phyloP scores from a whole-genome alignment of 805 yeast genomes.

The Kuraishia borneana region DNA sequence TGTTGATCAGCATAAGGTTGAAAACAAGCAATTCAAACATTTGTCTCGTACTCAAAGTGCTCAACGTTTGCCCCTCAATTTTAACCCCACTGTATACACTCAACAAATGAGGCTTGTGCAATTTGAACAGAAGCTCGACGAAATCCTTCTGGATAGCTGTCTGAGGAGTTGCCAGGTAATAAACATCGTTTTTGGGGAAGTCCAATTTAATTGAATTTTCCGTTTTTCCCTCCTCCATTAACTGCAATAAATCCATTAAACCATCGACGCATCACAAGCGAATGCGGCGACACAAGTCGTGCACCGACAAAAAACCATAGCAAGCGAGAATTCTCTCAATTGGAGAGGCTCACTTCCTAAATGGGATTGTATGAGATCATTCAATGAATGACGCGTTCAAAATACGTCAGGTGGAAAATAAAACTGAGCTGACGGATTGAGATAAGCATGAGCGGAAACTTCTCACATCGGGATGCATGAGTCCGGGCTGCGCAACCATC shows the following conservation, averaged over 20 bases:
- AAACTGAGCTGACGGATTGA: too few relatives aligned
- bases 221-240: background rate
- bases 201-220: background rate
- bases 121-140: conserved; percentile 26
- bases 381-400: too few relatives aligned
- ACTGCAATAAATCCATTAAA: conserved; percentile 3
- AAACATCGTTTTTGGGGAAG: conserved; percentile 5
- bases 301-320: too few relatives aligned
- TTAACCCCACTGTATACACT: conserved; percentile 3
- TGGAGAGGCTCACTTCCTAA: too few relatives aligned
- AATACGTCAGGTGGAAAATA: too few relatives aligned
- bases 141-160: conserved; percentile 32
- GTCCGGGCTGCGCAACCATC: too few relatives aligned
- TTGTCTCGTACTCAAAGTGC: conserved; percentile 15
- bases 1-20: conserved; percentile 37
- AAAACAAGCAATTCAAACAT: conserved; percentile 30
- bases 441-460: too few relatives aligned
- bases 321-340: too few relatives aligned
- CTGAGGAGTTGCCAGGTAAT: conserved; percentile 29
- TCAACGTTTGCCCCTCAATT: background rate
- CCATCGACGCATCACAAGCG: too few relatives aligned
- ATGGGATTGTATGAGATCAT: too few relatives aligned
- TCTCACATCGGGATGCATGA: too few relatives aligned
- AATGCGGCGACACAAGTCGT: too few relatives aligned
- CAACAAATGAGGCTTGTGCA: conserved; percentile 22